Percentiles rank a stretch among this genome's conserved stretches.
Evolutionary conservation across 306 rosid genomes (phyloP).

Genomic region (Cicer chorassanicum): DNA sequence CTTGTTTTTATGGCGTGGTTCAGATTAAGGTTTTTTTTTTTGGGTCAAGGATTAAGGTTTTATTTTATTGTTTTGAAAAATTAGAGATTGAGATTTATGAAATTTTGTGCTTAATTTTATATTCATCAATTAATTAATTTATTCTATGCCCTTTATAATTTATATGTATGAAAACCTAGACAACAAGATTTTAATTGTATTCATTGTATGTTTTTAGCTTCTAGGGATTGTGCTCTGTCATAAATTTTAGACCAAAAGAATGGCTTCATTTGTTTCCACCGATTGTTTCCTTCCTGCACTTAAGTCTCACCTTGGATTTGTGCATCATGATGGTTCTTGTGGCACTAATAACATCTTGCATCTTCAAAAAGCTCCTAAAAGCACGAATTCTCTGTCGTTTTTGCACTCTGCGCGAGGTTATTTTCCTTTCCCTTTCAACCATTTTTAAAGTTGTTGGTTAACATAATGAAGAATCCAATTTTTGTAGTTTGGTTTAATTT

Average conservation of each 20-base stretch:
- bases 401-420: constrained; percentile 44
- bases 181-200: constrained; percentile 7
- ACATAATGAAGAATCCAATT: background rate
- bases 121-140: background rate
- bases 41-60: background rate
- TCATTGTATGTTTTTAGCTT: constrained; percentile 18
- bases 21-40: background rate
- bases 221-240: constrained; percentile 33
- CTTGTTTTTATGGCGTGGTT: background rate
- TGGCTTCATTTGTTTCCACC: constrained; percentile 53
- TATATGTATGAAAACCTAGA: background rate
- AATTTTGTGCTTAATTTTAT: background rate
- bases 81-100: background rate
- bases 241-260: constrained; percentile 33
- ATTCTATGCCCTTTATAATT: background rate
- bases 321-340: constrained; percentile 9
- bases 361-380: constrained; percentile 37
- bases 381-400: constrained; percentile 38
- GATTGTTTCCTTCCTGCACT: constrained; percentile 45
- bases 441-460: constrained; percentile 12
- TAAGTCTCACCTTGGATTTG: constrained; percentile 44
- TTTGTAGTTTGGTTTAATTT: background rate
- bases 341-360: constrained; percentile 32
- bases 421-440: constrained; percentile 26
- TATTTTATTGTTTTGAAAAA: background rate